Evolutionary conservation across 306 rosid species (phyloP).

Genomic region (Cucumis hystrix): DNA sequence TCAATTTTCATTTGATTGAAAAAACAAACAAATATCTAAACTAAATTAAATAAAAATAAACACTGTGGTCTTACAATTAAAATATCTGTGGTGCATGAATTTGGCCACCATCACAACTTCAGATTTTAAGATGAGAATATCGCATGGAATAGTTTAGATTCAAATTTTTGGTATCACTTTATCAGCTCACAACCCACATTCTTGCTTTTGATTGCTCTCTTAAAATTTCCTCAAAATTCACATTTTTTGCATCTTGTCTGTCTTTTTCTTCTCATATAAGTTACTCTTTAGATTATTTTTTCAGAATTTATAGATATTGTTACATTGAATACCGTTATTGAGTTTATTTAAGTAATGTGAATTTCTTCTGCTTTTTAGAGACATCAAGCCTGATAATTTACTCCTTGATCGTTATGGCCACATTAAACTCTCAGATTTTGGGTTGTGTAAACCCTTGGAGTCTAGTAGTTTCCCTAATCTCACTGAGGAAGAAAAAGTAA

Average conservation of each 20-base stretch:
- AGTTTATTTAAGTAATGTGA: background rate
- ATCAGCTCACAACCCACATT: background rate
- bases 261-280: background rate
- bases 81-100: background rate
- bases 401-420: conserved; percentile 71
- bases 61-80: background rate
- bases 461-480: conserved; percentile 54
- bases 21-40: background rate
- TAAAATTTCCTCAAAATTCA: background rate
- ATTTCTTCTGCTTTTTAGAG: conserved; percentile 30
- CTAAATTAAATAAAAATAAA: background rate
- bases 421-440: conserved; percentile 83
- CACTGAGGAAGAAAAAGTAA: conserved; percentile 20
- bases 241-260: background rate
- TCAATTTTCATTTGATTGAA: background rate
- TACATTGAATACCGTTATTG: background rate
- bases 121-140: background rate
- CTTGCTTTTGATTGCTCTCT: background rate
- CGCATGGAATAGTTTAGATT: background rate
- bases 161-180: background rate
- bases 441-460: conserved; percentile 77
- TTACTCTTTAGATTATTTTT: background rate
- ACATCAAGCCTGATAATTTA: conserved; percentile 86
- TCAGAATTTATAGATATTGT: background rate
- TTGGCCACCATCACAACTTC: background rate